Conservation (phyloP, 768 basidiomycete genomes). For the Suillus lakei region DNA sequence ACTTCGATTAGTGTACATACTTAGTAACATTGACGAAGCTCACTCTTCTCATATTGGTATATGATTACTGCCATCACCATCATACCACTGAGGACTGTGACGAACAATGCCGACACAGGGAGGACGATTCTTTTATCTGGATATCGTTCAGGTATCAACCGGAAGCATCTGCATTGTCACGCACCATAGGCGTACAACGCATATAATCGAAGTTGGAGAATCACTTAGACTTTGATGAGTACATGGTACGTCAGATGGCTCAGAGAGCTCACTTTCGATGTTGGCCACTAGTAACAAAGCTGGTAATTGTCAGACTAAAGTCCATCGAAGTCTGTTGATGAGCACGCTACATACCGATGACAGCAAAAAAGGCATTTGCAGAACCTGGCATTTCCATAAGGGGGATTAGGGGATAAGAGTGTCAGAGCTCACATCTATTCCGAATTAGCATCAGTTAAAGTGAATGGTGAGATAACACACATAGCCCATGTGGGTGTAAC, state of each 20-base stretch:
- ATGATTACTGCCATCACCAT: slow-evolving; percentile 6
- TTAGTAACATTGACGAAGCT: background rate
- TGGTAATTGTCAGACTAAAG: background rate
- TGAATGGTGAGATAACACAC: background rate
- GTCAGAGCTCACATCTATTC: background rate
- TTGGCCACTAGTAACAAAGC: slow-evolving; percentile 6
- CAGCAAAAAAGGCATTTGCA: background rate
- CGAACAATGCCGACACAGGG: slow-evolving; percentile 2
- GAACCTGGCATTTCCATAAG: background rate
- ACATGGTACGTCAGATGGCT: background rate
- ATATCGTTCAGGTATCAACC: background rate
- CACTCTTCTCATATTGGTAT: slow-evolving; percentile 1
- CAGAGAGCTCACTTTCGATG: slow-evolving; percentile 3
- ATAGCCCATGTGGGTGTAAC: slow-evolving; percentile 1
- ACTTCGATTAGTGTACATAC: background rate
- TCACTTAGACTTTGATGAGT: slow-evolving; percentile 3
- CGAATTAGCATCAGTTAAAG: background rate
- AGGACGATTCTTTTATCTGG: slow-evolving; percentile 8
- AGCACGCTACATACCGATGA: background rate
- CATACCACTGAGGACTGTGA: background rate
- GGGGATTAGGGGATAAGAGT: background rate
- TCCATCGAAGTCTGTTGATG: background rate
- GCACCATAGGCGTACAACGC: slow-evolving; percentile 8
- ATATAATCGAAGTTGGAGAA: slow-evolving; percentile 5
- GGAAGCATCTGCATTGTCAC: background rate